Conservation (phyloP, 2,329 filamentous ascomycete genomes). For the Sarocladiaceae sp. region DNA sequence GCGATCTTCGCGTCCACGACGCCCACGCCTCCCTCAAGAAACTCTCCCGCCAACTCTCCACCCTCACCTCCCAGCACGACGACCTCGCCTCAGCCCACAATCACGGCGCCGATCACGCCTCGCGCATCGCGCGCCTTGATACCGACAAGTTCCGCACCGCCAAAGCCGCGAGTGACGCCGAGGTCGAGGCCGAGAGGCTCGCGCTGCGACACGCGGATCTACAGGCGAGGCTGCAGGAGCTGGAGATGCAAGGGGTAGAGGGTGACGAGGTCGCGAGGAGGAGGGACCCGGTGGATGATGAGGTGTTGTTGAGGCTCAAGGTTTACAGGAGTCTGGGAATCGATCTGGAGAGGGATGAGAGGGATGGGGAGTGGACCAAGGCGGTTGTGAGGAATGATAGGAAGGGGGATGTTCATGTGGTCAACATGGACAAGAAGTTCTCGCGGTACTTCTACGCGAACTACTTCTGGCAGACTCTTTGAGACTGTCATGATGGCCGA, state of each 20-base stretch:
- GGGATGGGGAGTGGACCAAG: conserved; percentile 71
- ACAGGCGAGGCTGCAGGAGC: conserved; percentile 66
- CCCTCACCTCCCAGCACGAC: conserved; percentile 67
- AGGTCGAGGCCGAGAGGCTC: conserved; percentile 92
- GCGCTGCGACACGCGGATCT: conserved; percentile 71
- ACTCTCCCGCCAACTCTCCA: conserved; percentile 69
- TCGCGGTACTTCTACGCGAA: conserved; percentile 89
- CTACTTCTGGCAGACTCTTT: conserved; percentile 91
- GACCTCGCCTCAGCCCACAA: conserved; percentile 57
- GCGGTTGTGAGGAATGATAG: conserved; percentile 79
- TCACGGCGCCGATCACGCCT: conserved; percentile 75
- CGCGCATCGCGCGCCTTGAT: conserved; percentile 78
- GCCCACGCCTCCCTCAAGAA: conserved; percentile 62
- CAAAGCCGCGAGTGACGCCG: conserved; percentile 82
- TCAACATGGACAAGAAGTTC: conserved; percentile 91
- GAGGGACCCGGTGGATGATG: conserved; percentile 50
- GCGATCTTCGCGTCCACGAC: conserved; percentile 68
- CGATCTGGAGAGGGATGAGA: conserved; percentile 72
- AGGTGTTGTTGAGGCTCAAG: conserved; percentile 70
- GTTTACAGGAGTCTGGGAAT: conserved; percentile 89
- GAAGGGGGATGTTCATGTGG: conserved; percentile 88
- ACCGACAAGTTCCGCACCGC: conserved; percentile 91
- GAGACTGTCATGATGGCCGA: conserved; percentile 8
- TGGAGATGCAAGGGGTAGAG: conserved; percentile 84
- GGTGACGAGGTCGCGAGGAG: conserved; percentile 38